phyloP scores from a whole-genome alignment of 2,329 filamentous ascomycete genomes.

The Chrysoporthe puriensis region DNA sequence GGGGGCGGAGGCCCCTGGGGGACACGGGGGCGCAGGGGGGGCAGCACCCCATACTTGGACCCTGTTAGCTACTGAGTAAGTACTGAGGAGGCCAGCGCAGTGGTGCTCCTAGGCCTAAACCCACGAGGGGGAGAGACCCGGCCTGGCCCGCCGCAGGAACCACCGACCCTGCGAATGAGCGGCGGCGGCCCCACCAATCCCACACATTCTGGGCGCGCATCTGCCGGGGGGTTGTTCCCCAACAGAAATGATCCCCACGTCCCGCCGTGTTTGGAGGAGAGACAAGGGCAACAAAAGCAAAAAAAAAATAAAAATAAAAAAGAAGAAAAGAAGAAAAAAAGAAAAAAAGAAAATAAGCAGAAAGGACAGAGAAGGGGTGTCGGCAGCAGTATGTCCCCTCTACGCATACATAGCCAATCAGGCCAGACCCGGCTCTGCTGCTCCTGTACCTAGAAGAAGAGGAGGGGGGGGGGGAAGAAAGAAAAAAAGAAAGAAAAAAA shows the following conservation, averaged over 20 bases:
- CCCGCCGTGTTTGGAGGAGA: constrained; percentile 6
- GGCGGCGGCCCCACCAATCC: constrained; percentile 1
- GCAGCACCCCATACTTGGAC: too few species aligned
- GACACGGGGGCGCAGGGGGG: too few species aligned
- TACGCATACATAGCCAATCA: not conserved
- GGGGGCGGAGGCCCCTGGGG: too few species aligned
- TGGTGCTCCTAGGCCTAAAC: not conserved
- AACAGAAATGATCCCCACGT: constrained; percentile 26
- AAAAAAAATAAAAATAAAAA: not conserved
- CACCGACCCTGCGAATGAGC: not conserved
- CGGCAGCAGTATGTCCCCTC: not conserved
- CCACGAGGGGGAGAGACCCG: constrained; percentile 1
- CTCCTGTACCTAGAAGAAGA: not conserved
- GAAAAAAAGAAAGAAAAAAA: not conserved
- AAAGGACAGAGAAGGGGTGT: not conserved
- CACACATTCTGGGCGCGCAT: constrained; percentile 24
- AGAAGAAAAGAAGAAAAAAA: not conserved
- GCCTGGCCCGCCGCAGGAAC: constrained; percentile 13
- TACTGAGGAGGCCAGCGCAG: too few species aligned
- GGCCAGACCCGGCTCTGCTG: not conserved
- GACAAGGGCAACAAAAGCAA: not conserved
- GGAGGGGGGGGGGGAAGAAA: not conserved
- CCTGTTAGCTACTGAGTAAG: too few species aligned
- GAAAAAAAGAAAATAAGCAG: not conserved
- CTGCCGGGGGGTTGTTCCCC: constrained; percentile 26